A percentile compares a stretch with the other conserved stretches of the same genome.
These are phyloP conservation scores for Chytriomyces confervae DNA, from an alignment of 192 early-diverging fungal species.

Conservation along the genomic window DNA sequence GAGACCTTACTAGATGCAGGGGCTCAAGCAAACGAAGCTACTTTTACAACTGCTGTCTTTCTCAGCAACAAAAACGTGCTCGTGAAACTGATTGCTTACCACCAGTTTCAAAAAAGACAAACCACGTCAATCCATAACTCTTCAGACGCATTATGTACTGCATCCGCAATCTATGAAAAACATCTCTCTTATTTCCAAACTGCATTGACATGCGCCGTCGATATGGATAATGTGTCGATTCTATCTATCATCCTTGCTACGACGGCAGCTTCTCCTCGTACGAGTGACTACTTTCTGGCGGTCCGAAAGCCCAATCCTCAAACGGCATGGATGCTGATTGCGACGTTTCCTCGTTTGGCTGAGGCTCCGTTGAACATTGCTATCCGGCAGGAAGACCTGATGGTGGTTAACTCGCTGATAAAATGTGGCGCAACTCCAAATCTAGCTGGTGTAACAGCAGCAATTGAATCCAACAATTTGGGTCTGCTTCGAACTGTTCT, in stretches of 20 bases:
- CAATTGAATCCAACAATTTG: constrained; percentile 6
- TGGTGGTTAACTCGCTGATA: constrained; percentile 1
- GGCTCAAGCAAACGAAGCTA: constrained; percentile 8
- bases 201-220: constrained; percentile 18
- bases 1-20: neutral
- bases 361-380: constrained; percentile 8
- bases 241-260: neutral
- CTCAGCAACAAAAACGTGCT: constrained; percentile 11
- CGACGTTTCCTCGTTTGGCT: constrained; percentile 3
- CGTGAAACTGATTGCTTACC: neutral
- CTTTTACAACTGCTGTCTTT: constrained; percentile 20
- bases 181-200: constrained; percentile 4
- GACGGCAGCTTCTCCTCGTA: neutral
- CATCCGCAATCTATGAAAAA: neutral
- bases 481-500: neutral
- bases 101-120: neutral
- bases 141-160: too few species aligned
- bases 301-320: constrained; percentile 1
- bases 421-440: constrained; percentile 8
- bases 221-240: constrained; percentile 7
- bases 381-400: constrained; percentile 11
- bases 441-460: neutral
- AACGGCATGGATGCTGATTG: neutral
- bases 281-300: constrained; percentile 11
- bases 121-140: too few species aligned